phyloP scores from a whole-genome alignment of 495 filamentous ascomycete species.

The Penicillium dipodomyicola region DNA sequence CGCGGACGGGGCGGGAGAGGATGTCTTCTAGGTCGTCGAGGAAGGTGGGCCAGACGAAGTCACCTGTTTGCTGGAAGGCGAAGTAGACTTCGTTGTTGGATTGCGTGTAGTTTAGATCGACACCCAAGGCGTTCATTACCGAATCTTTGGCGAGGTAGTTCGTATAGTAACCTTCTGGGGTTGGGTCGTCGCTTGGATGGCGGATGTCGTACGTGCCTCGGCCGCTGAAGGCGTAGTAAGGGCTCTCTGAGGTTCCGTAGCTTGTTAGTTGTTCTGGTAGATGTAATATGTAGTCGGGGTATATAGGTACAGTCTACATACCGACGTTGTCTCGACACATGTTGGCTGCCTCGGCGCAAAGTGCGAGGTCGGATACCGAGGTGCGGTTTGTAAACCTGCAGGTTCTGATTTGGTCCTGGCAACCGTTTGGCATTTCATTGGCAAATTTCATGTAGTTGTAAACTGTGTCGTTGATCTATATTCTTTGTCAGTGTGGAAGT shows the following conservation, averaged over 20 bases:
- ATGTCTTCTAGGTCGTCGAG: slow-evolving; percentile 53
- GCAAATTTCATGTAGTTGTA: slow-evolving; percentile 52
- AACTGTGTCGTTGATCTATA: slow-evolving; percentile 53
- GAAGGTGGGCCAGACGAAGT: slow-evolving; percentile 49
- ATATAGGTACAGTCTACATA: slow-evolving; percentile 29
- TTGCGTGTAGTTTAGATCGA: slow-evolving; percentile 63
- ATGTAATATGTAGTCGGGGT: neutral
- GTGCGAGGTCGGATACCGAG: slow-evolving; percentile 39
- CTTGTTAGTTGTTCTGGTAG: slow-evolving; percentile 11
- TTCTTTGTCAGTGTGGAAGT: slow-evolving; percentile 6
- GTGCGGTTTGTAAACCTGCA: slow-evolving; percentile 47
- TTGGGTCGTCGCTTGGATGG: slow-evolving; percentile 51
- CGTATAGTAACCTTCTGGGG: slow-evolving; percentile 57
- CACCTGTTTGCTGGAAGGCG: slow-evolving; percentile 55
- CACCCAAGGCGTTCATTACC: slow-evolving; percentile 61
- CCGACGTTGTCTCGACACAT: slow-evolving; percentile 47
- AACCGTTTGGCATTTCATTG: slow-evolving; percentile 55
- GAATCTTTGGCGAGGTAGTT: slow-evolving; percentile 60
- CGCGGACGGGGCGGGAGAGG: slow-evolving; percentile 54
- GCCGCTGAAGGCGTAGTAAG: slow-evolving; percentile 31
- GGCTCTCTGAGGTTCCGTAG: slow-evolving; percentile 27
- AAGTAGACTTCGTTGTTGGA: slow-evolving; percentile 46
- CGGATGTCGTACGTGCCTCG: slow-evolving; percentile 65
- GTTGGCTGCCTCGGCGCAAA: slow-evolving; percentile 40
- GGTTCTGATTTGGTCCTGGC: slow-evolving; percentile 52